Base-by-base conservation (phyloP, 2,329 filamentous ascomycete genomes). In the Phialocephala subalpina region DNA sequence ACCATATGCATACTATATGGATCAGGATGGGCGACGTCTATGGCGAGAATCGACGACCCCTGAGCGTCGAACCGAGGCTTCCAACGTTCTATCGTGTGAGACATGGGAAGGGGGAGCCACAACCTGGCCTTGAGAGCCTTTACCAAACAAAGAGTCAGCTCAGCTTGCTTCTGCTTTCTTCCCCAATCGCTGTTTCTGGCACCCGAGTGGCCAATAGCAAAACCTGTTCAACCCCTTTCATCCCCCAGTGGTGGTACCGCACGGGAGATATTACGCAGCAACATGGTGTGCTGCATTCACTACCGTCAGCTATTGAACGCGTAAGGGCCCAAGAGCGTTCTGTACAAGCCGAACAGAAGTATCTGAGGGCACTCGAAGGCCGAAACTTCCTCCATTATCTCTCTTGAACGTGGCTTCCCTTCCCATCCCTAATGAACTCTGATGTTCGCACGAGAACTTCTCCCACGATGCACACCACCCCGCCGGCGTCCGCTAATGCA, bases 141-240 rank as follows among this genome's bases (percentile, higher is more conserved):
- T 49, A 49, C 20, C 45, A 18, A 53, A 53, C 49, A 33, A 27
- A n/a, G 14, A 7, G 11, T 53, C 49, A 53, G 49, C 27, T 53
- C 22, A 27, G 29, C 29, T 33, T 33, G 29, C 29, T 33, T 33
- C 9, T 33, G 4, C 29, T 29, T 11, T 53, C 27, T 53, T 29
- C 27, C 14, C 29, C 49, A 7, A 53, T 53, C 14, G 49, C 49
- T 29, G 25, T 9, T 53, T 12, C 25, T 33, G 49, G 11, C 49
- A 18, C 25, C 25, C 4, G 49, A 53, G 22, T 53, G 25, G 25
- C 16, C 25, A 27, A 27, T 53, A 12, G 1, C 25, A 16, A 3
- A 33, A 29, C 18, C 1, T 33, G 25, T 1, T 33, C 5, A n/a
- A 14, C 49, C 49, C 22, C 45, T n/a, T 49, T 22, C 5, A 49